Percentiles rank a stretch among this genome's conserved stretches.
Evolutionary conservation across 192 early-diverging fungal genomes (phyloP).

Genomic region (Rhizophlyctis rosea): DNA sequence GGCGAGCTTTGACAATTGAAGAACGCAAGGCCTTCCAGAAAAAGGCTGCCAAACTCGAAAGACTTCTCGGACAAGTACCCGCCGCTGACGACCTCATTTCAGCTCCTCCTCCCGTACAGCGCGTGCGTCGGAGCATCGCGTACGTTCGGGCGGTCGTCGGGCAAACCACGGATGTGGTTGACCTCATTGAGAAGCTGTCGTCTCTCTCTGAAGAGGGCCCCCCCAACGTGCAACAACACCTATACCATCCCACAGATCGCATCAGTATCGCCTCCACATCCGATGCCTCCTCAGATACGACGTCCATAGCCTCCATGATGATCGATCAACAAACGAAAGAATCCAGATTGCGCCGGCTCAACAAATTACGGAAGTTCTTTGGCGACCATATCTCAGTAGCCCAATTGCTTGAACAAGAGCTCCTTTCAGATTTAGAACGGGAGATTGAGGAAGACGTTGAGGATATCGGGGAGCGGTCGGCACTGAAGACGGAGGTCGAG

Average conservation of each 20-base stretch:
- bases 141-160: constrained; percentile 6
- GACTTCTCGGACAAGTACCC: constrained; percentile 33
- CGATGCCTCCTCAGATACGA: not conserved
- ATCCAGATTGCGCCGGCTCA: constrained; percentile 21
- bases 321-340: constrained; percentile 17
- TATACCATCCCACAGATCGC: not conserved
- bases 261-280: not conserved
- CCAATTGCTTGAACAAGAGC: constrained; percentile 20
- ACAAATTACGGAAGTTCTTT: constrained; percentile 46
- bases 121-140: constrained; percentile 13
- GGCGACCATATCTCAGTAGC: constrained; percentile 34
- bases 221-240: too few relatives aligned
- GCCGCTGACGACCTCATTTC: constrained; percentile 27
- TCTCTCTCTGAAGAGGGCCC: too few relatives aligned
- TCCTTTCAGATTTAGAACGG: constrained; percentile 30
- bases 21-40: constrained; percentile 35
- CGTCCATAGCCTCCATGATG: not conserved
- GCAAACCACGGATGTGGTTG: constrained; percentile 20
- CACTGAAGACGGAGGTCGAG: constrained; percentile 24
- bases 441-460: constrained; percentile 19
- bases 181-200: too few relatives aligned
- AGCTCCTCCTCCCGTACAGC: not conserved
- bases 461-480: constrained; percentile 18
- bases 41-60: constrained; percentile 37
- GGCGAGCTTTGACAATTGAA: constrained; percentile 32